A percentile compares a stretch with the other conserved stretches of the same genome.
Evolutionary conservation across 345 rosid species (phyloP).

Genomic region (Hypericum androsaemum): DNA sequence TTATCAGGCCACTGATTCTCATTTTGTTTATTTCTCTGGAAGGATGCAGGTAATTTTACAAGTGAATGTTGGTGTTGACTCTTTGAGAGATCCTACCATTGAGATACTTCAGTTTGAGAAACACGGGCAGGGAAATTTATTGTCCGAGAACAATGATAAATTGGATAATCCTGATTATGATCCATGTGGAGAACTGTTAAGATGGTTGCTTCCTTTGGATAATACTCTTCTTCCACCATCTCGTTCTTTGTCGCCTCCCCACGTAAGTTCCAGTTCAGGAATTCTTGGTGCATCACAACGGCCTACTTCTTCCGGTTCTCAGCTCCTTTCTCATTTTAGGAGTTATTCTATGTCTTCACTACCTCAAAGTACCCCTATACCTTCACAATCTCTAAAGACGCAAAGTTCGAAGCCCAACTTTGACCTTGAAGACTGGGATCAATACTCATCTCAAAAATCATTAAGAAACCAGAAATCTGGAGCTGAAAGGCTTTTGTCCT

Average conservation of each 20-base stretch:
- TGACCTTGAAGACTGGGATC: slow-evolving; percentile 75
- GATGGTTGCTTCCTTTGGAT: slow-evolving; percentile 93
- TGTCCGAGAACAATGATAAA: slow-evolving; percentile 29
- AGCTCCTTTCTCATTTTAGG: slow-evolving; percentile 82
- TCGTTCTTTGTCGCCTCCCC: slow-evolving; percentile 53
- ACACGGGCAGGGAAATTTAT: slow-evolving; percentile 31
- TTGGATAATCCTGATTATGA: slow-evolving; percentile 34
- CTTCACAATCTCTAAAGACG: slow-evolving; percentile 43
- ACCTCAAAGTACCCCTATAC: slow-evolving; percentile 61
- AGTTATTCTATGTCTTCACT: slow-evolving; percentile 97
- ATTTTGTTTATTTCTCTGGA: slow-evolving; percentile 60
- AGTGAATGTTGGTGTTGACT: slow-evolving; percentile 71
- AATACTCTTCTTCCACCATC: slow-evolving; percentile 48
- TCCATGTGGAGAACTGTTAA: slow-evolving; percentile 66
- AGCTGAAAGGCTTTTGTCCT: slow-evolving; percentile 64
- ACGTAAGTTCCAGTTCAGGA: slow-evolving; percentile 40
- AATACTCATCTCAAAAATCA: slow-evolving; percentile 42
- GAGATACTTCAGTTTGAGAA: slow-evolving; percentile 98
- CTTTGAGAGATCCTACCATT: slow-evolving; percentile 65
- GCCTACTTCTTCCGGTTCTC: slow-evolving; percentile 66
- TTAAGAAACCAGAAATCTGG: slow-evolving; percentile 36
- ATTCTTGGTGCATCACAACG: slow-evolving; percentile 42
- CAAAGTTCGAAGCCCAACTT: slow-evolving; percentile 68
- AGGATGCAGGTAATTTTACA: slow-evolving; percentile 93
- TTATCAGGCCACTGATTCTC: slow-evolving; percentile 31